These are phyloP conservation scores for Artemisia tridentata DNA, from an alignment of 129 eudicot genomes.

Conservation along the genomic window DNA sequence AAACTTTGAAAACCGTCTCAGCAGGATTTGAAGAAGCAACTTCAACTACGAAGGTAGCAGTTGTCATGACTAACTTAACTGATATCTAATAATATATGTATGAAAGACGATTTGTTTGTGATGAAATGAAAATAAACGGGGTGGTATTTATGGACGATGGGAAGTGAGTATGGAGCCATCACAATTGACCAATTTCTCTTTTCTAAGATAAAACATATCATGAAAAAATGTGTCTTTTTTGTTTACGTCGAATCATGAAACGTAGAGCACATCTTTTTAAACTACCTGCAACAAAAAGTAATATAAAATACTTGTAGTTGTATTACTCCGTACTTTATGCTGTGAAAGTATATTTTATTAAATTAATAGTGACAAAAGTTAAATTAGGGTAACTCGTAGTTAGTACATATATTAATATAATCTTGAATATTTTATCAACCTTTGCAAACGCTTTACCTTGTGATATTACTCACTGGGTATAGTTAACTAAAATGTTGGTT, in stretches of 20 bases:
- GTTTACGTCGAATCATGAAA: neutral
- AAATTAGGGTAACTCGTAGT: no score
- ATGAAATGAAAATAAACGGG: neutral
- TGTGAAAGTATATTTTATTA: no score
- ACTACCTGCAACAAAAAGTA: no score
- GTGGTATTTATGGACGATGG: neutral
- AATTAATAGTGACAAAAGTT: no score
- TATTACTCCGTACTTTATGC: no score
- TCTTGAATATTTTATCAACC: no score
- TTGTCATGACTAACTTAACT: neutral
- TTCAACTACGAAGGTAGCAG: neutral
- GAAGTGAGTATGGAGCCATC: constrained; percentile 2
- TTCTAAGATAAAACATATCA: neutral
- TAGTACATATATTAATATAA: no score
- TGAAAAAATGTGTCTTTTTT: neutral
- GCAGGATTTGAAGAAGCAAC: constrained; percentile 5
- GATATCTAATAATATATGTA: neutral
- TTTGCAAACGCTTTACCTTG: no score
- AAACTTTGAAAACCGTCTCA: neutral
- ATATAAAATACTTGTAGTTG: no score
- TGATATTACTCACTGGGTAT: no score
- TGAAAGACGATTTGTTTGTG: neutral
- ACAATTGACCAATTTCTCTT: neutral
- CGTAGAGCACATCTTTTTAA: no score
- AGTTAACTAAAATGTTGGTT: no score